Conservation (phyloP, 306 rosid genomes). For the Corylus heterophylla region DNA sequence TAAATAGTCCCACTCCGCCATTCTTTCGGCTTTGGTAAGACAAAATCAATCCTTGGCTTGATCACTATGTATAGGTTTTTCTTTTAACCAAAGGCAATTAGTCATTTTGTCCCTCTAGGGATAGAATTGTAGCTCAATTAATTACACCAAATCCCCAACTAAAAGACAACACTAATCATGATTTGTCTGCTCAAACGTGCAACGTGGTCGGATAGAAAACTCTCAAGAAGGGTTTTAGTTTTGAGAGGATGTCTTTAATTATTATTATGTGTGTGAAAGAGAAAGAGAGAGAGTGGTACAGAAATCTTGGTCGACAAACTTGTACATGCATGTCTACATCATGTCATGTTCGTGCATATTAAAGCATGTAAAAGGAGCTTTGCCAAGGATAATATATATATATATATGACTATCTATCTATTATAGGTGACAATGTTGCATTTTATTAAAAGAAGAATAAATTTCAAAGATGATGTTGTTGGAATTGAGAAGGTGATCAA, state of each 20-base stretch:
- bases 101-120: slow-evolving; percentile 2
- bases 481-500: not conserved
- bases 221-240: slow-evolving; percentile 3
- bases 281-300: not conserved
- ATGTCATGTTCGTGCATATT: not conserved
- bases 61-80: slow-evolving; percentile 3
- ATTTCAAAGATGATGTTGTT: not conserved
- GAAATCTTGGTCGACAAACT: not conserved
- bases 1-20: not conserved
- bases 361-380: not conserved
- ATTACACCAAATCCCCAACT: slow-evolving; percentile 10
- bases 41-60: not conserved
- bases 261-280: not conserved
- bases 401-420: not conserved
- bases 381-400: not conserved
- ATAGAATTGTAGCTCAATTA: not conserved
- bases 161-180: slow-evolving; percentile 29
- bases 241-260: slow-evolving; percentile 16
- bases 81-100: slow-evolving; percentile 6
- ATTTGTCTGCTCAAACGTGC: slow-evolving; percentile 36
- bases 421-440: not conserved
- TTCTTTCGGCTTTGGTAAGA: not conserved
- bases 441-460: not conserved
- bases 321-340: not conserved
- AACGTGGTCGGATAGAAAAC: slow-evolving; percentile 20